These are phyloP conservation scores for Colletotrichum sp. DNA, from an alignment of 2,329 filamentous ascomycete species.

Conservation along the genomic window DNA sequence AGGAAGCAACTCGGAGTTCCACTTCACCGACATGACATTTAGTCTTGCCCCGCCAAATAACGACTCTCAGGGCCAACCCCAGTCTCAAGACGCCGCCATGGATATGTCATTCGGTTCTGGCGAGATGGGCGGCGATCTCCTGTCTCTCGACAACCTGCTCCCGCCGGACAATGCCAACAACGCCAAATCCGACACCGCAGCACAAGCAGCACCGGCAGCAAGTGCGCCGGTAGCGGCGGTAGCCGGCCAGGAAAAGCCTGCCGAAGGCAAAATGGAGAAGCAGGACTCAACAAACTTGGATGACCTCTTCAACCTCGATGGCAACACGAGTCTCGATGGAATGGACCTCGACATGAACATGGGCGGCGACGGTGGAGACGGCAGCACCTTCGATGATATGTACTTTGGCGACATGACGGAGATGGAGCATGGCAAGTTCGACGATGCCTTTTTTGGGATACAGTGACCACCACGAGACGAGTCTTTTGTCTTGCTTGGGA, in stretches of 20 bases:
- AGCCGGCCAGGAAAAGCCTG: slow-evolving; percentile 20
- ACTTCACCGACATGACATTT: slow-evolving; percentile 64
- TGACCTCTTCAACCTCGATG: slow-evolving; percentile 53
- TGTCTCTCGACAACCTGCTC: slow-evolving; percentile 34
- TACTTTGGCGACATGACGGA: slow-evolving; percentile 49
- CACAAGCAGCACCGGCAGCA: slow-evolving; percentile 4
- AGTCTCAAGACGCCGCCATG: slow-evolving; percentile 43
- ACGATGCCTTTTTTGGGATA: slow-evolving; percentile 51
- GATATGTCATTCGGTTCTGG: slow-evolving; percentile 49
- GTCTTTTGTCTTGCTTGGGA: not conserved
- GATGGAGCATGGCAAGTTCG: slow-evolving; percentile 51
- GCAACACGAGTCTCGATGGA: slow-evolving; percentile 36
- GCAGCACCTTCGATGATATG: slow-evolving; percentile 56
- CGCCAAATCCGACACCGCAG: not conserved
- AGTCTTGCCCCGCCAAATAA: slow-evolving; percentile 50
- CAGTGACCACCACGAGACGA: not conserved
- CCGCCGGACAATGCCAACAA: slow-evolving; percentile 23
- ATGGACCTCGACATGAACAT: slow-evolving; percentile 45
- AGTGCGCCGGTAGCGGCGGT: not conserved
- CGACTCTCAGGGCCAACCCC: slow-evolving; percentile 29
- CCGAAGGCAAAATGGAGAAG: slow-evolving; percentile 24
- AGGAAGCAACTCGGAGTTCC: slow-evolving; percentile 40
- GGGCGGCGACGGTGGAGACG: slow-evolving; percentile 35
- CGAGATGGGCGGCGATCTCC: slow-evolving; percentile 33
- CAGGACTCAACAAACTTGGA: slow-evolving; percentile 43